These are phyloP conservation scores for Fusarium veterinarium DNA, from an alignment of 2,329 filamentous ascomycete species.

Conservation along the genomic window DNA sequence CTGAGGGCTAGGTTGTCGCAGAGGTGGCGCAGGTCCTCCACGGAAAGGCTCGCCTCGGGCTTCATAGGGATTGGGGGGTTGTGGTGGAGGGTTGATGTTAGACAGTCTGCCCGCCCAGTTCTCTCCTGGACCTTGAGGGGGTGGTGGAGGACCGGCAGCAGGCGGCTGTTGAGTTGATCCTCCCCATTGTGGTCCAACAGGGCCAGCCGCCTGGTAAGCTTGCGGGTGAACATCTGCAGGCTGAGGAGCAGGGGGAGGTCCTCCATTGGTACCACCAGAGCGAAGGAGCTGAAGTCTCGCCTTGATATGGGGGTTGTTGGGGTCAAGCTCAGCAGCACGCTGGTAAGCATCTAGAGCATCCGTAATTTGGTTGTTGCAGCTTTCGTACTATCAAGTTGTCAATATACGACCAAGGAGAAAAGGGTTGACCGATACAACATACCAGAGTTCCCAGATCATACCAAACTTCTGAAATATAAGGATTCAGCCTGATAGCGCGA, in stretches of 20 bases:
- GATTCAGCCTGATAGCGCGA: conserved; percentile 93
- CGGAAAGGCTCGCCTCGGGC: conserved; percentile 75
- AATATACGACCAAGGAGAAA: conserved; percentile 34
- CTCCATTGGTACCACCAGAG: conserved; percentile 78
- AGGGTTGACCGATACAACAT: conserved; percentile 54
- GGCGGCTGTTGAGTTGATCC: conserved; percentile 72
- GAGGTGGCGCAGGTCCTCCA: conserved; percentile 73
- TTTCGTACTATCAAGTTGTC: conserved; percentile 79
- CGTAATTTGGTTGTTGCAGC: conserved; percentile 97
- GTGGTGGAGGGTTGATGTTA: conserved; percentile 80
- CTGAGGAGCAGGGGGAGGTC: conserved; percentile 82
- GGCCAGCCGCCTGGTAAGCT: conserved; percentile 85
- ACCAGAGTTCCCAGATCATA: conserved; percentile 97
- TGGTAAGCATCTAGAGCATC: conserved; percentile 97
- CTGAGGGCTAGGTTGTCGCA: conserved; percentile 80
- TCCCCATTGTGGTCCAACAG: conserved; percentile 91
- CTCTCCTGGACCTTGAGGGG: conserved; percentile 66
- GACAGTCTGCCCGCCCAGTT: conserved; percentile 75
- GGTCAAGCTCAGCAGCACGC: conserved; percentile 93
- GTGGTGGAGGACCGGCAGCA: conserved; percentile 69
- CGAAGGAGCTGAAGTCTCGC: conserved; percentile 90
- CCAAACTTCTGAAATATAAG: conserved; percentile 99
- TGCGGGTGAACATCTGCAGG: conserved; percentile 97
- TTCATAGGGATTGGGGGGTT: conserved; percentile 85
- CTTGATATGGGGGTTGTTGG: conserved; percentile 94